Conservation (phyloP, 495 filamentous ascomycete species). For the Mycothermus thermophilus region DNA sequence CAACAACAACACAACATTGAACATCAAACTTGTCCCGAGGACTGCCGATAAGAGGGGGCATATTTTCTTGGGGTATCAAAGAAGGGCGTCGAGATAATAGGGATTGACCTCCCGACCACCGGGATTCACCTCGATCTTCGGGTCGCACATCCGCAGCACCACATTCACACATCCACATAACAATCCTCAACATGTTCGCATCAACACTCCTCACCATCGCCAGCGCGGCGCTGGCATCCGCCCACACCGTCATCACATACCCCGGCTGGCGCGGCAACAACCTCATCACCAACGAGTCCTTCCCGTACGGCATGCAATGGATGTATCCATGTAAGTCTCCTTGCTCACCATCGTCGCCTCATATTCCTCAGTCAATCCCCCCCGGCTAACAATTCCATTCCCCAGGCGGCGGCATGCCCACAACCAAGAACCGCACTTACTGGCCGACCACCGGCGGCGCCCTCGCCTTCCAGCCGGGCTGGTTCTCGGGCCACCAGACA, state of each 20-base stretch:
- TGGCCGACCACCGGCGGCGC: slow-evolving; percentile 86
- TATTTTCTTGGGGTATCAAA: neutral
- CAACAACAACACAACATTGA: neutral
- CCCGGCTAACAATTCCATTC: slow-evolving; percentile 7
- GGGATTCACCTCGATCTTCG: too few relatives aligned
- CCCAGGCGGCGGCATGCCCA: slow-evolving; percentile 71
- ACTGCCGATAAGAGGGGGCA: too few relatives aligned
- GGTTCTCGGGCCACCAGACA: slow-evolving; percentile 81
- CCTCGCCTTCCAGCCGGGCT: slow-evolving; percentile 75
- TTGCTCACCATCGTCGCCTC: neutral
- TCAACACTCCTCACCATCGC: slow-evolving; percentile 37
- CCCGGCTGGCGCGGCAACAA: slow-evolving; percentile 94
- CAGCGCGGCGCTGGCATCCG: slow-evolving; percentile 42
- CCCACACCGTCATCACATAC: slow-evolving; percentile 85
- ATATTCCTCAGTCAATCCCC: neutral
- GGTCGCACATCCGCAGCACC: too few relatives aligned
- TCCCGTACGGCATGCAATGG: slow-evolving; percentile 95
- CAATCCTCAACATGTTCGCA: slow-evolving; percentile 26
- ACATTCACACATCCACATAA: slow-evolving; percentile 5
- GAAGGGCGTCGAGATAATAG: neutral
- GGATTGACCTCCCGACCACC: neutral
- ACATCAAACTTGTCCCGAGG: too few relatives aligned
- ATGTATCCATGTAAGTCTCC: slow-evolving; percentile 79
- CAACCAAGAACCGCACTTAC: slow-evolving; percentile 70
- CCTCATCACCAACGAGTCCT: slow-evolving; percentile 62